These are phyloP conservation scores for Xylaria arbuscula DNA, from an alignment of 2,329 filamentous ascomycete species.

Conservation along the genomic window DNA sequence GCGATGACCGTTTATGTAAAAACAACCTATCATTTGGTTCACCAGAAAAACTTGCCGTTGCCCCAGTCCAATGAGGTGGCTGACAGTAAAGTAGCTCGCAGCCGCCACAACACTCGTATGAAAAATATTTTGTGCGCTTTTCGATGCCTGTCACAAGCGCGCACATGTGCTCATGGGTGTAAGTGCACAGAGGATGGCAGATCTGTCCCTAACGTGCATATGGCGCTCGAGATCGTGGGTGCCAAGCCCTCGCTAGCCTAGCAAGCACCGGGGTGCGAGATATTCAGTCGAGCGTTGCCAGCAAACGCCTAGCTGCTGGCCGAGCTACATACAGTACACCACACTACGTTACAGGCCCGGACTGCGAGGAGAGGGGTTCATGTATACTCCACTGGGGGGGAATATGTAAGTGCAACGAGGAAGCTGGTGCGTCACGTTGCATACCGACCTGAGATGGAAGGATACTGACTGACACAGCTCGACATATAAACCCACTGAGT, in stretches of 20 bases:
- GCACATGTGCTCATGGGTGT: slow-evolving; percentile 15
- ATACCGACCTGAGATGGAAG: slow-evolving; percentile 22
- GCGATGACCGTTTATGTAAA: slow-evolving; percentile 7
- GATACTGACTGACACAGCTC: not conserved
- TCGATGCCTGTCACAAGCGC: slow-evolving; percentile 10
- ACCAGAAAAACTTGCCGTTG: not conserved
- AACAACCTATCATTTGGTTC: slow-evolving; percentile 9
- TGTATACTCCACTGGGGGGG: not conserved
- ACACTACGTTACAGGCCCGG: slow-evolving; percentile 31
- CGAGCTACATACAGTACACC: too few relatives aligned
- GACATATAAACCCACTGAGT: not conserved
- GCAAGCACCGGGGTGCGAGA: slow-evolving; percentile 26
- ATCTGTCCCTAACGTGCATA: slow-evolving; percentile 35
- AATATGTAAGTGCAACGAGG: slow-evolving; percentile 23
- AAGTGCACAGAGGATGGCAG: slow-evolving; percentile 12
- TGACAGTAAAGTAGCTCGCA: not conserved
- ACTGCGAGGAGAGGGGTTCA: slow-evolving; percentile 28
- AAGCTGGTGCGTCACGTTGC: slow-evolving; percentile 37
- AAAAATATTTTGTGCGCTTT: not conserved
- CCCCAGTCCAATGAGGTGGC: not conserved
- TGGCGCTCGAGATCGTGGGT: slow-evolving; percentile 31
- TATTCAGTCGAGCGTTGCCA: slow-evolving; percentile 12
- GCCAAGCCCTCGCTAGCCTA: slow-evolving; percentile 30
- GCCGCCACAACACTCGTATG: not conserved
- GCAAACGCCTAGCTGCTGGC: not conserved